phyloP scores from a whole-genome alignment of 345 rosid genomes.

The Lenwebbia sp. region DNA sequence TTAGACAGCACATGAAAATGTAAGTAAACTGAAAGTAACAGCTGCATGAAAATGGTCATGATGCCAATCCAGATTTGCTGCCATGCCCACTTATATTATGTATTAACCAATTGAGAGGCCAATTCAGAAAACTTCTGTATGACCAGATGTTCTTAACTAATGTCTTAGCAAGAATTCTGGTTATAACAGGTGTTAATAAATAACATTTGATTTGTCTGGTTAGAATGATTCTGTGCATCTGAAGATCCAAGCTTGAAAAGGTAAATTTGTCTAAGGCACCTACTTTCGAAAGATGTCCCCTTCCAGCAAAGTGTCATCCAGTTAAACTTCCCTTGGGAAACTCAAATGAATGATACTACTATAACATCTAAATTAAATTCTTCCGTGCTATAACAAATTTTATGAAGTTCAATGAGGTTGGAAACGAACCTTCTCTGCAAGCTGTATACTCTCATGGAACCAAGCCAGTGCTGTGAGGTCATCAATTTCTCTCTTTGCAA shows the following conservation, averaged over 20 bases:
- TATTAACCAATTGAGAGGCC: not conserved
- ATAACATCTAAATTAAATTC: not conserved
- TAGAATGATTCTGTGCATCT: not conserved
- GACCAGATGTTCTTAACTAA: not conserved
- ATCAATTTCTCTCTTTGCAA: constrained; percentile 63
- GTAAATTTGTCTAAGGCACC: not conserved
- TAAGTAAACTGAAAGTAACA: not conserved
- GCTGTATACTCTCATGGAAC: constrained; percentile 44
- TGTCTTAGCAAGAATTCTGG: not conserved
- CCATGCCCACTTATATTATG: not conserved
- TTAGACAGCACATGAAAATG: not conserved
- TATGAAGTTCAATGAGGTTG: not conserved
- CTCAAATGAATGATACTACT: not conserved
- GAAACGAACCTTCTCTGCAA: constrained; percentile 54
- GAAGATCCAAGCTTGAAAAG: not conserved
- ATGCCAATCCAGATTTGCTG: not conserved
- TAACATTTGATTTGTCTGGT: not conserved
- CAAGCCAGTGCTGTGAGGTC: constrained; percentile 60
- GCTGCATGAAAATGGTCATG: not conserved
- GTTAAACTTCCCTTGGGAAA: not conserved
- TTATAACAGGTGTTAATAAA: not conserved
- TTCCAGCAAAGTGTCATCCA: not conserved
- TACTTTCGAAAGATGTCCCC: not conserved
- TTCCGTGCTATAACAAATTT: not conserved
- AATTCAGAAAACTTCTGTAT: not conserved